Base-by-base conservation (phyloP, 768 basidiomycete species). In the Panus rudis region DNA sequence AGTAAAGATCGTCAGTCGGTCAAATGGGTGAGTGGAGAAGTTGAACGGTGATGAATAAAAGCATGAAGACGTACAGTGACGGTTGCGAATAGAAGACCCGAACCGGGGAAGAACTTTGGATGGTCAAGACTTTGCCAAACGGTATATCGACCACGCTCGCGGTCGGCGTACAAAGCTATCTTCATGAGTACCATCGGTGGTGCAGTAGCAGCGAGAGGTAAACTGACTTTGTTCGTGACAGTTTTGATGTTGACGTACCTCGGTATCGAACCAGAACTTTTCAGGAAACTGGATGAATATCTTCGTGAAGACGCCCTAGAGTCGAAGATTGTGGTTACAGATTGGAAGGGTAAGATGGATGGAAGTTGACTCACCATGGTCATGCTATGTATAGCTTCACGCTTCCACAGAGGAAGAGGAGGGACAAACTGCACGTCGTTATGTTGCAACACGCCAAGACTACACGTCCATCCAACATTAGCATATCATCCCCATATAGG, bases 381-480 rank as follows among this genome's bases (percentile, higher is more conserved):
- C 59, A 81, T 73, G 46, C 71, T 75, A 17, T 76, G 72, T 24
- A 82, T 75, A 2, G 80, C 80, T 45, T 82, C 81, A 17, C 60
- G 45, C 53, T 83, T 83, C 65, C 70, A 83, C 7, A 45, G 61
- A 51, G 81, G 81, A 8, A 83, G 53, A 4, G 61, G 28, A 3
- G 81, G 82, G 32, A 66, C 49, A 46, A 82, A 84, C 3, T 40
- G 45, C 4, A 84, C 74, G 46, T 82, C 80, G 23, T 70, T 62
- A 43, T 80, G 66, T 60, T 85, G 83, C 42, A 85, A 63, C 6
- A 85, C 83, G 0, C 83, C 83, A 2, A 81, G 56, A 47, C 81
- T 83, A 16, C 13, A 20, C 28, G 28, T 35, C n/a, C 10, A 7
- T 35, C 16, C 8, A 6, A 7, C 6, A 17, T 35, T 17, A 16